phyloP scores from a whole-genome alignment of 2,329 filamentous ascomycete genomes.

The Biscogniauxia marginata region DNA sequence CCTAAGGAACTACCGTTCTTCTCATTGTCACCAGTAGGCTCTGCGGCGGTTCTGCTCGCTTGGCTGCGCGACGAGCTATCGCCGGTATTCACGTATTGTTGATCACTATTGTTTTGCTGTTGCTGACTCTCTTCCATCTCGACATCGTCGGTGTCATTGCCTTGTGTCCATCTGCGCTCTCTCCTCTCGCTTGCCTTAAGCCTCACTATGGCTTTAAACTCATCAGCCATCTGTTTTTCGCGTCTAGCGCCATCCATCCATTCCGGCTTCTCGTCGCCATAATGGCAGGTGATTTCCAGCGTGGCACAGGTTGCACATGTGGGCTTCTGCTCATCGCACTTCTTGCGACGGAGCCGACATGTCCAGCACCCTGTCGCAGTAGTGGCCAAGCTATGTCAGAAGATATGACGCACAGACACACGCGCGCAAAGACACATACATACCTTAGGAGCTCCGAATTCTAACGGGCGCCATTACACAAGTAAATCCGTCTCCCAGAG shows the following conservation, averaged over 20 bases:
- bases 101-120: no score
- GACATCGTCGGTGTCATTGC: slow-evolving; percentile 27
- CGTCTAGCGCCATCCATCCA: slow-evolving; percentile 37
- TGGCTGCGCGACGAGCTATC: no score
- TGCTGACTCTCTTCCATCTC: background rate
- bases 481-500: no score
- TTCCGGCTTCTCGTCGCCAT: slow-evolving; percentile 34
- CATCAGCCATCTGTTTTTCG: slow-evolving; percentile 37
- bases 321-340: slow-evolving; percentile 41
- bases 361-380: slow-evolving; percentile 36
- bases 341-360: slow-evolving; percentile 43
- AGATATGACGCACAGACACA: background rate
- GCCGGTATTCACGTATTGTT: no score
- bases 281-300: slow-evolving; percentile 41
- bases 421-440: background rate
- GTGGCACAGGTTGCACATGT: slow-evolving; percentile 36
- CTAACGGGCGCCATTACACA: no score
- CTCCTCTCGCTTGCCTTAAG: slow-evolving; percentile 49
- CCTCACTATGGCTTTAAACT: slow-evolving; percentile 57
- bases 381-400: background rate
- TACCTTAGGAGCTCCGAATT: background rate
- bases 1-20: no score
- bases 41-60: no score
- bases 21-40: no score
- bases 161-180: slow-evolving; percentile 47